Conservation (phyloP, 352 stramenopile genomes). For the Pythium sukuiense region DNA sequence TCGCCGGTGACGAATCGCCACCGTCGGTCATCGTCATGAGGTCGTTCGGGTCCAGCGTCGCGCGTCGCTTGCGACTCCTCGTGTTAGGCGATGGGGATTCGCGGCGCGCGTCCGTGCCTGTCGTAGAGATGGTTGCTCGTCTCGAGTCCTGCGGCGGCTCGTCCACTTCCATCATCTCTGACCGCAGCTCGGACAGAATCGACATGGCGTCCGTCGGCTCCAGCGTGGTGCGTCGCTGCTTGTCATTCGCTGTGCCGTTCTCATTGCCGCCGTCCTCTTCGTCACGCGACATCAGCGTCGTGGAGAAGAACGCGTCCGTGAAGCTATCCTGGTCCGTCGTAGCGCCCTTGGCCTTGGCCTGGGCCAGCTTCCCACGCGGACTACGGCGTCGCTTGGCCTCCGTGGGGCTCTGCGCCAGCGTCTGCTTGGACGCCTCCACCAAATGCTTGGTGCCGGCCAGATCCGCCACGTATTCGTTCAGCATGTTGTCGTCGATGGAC, state of each 20-base stretch:
- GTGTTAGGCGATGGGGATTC: slow-evolving; percentile 30
- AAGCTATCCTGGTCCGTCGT: slow-evolving; percentile 43
- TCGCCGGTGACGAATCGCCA: neutral
- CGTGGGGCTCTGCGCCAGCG: slow-evolving; percentile 22
- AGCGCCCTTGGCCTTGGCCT: neutral
- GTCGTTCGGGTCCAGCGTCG: slow-evolving; percentile 60
- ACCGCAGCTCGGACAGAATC: slow-evolving; percentile 44
- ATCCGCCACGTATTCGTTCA: slow-evolving; percentile 13
- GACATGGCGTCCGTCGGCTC: slow-evolving; percentile 46
- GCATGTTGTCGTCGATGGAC: slow-evolving; percentile 12
- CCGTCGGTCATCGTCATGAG: slow-evolving; percentile 29
- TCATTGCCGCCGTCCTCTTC: slow-evolving; percentile 17
- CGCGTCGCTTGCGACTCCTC: slow-evolving; percentile 30
- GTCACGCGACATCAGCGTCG: slow-evolving; percentile 42
- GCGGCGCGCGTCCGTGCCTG: neutral
- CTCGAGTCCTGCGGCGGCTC: neutral
- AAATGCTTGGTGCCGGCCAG: slow-evolving; percentile 24
- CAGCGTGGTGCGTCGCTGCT: slow-evolving; percentile 43
- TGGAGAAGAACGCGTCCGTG: slow-evolving; percentile 50
- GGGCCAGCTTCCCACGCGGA: neutral
- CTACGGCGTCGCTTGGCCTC: slow-evolving; percentile 14
- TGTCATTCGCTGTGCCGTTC: slow-evolving; percentile 7
- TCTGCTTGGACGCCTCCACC: slow-evolving; percentile 30
- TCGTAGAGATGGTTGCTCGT: slow-evolving; percentile 7
- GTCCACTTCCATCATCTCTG: slow-evolving; percentile 8